A percentile compares a stretch with the other conserved stretches of the same genome.
phyloP scores from a whole-genome alignment of 164 flowering plant genomes.

The Amborella trichopoda region DNA sequence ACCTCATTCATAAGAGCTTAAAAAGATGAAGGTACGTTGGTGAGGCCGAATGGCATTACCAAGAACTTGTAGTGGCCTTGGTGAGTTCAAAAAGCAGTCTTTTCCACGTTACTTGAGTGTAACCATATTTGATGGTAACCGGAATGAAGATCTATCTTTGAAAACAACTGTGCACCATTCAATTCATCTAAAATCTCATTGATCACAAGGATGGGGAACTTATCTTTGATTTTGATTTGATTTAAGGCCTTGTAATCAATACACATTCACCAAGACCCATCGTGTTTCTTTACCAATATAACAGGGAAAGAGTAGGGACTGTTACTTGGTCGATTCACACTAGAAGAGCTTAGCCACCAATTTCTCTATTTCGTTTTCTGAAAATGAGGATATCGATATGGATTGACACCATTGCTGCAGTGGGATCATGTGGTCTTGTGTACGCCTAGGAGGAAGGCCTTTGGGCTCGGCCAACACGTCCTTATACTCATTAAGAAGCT shows the following conservation, averaged over 20 bases:
- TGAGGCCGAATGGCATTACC: no score
- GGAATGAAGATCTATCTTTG: not conserved
- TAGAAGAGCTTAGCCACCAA: not conserved
- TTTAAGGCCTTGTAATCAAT: not conserved
- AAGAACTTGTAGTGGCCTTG: no score
- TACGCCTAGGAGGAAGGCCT: not conserved
- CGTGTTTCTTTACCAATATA: no score
- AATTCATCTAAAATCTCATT: no score
- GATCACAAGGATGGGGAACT: not conserved
- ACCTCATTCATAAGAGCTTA: slow-evolving; percentile 1
- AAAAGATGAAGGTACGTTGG: slow-evolving; percentile 1
- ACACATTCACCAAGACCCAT: not conserved
- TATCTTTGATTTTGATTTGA: not conserved
- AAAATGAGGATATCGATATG: slow-evolving; percentile 1
- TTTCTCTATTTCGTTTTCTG: not conserved
- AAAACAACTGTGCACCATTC: not conserved
- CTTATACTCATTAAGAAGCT: not conserved
- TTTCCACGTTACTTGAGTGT: not conserved
- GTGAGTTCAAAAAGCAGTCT: not conserved
- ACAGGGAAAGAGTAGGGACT: no score
- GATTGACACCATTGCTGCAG: not conserved
- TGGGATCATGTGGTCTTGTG: slow-evolving; percentile 2
- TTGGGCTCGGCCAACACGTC: no score
- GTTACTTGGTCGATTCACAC: no score
- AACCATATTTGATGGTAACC: slow-evolving; percentile 4